Conservation (phyloP, 1,284 basidiomycete species). For the Phlebopus sp. region DNA sequence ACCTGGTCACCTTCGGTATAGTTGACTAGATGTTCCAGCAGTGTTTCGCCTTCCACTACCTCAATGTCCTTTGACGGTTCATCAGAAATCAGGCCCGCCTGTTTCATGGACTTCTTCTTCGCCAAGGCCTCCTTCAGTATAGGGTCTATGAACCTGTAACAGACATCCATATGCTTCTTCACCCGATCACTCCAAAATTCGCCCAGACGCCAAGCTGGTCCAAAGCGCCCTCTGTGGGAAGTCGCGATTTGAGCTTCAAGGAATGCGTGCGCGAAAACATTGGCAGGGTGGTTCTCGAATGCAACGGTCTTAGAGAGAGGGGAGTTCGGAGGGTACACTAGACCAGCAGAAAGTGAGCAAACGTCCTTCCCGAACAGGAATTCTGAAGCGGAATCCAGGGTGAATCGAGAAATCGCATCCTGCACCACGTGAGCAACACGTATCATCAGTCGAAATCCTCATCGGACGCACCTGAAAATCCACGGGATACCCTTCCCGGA, state of each 20-base stretch:
- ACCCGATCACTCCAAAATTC: conserved; percentile 35
- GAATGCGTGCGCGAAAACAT: conserved; percentile 35
- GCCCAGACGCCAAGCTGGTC: conserved; percentile 29
- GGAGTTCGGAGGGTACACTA: conserved; percentile 26
- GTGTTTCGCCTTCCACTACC: conserved; percentile 25
- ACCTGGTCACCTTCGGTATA: conserved; percentile 24
- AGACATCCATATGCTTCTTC: conserved; percentile 30
- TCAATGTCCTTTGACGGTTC: conserved; percentile 16
- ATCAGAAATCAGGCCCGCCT: conserved; percentile 12
- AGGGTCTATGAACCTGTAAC: conserved; percentile 35
- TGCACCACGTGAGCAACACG: conserved; percentile 11
- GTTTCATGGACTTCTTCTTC: conserved; percentile 22
- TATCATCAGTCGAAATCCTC: background rate
- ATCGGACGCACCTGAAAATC: conserved; percentile 46
- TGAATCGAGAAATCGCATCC: conserved; percentile 41
- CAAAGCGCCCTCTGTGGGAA: conserved; percentile 18
- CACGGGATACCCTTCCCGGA: conserved; percentile 42
- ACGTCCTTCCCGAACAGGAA: conserved; percentile 38
- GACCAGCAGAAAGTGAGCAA: conserved; percentile 28
- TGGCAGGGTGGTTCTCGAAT: conserved; percentile 23
- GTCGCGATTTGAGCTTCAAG: conserved; percentile 27
- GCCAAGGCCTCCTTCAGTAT: conserved; percentile 32
- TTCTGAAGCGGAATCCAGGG: conserved; percentile 40
- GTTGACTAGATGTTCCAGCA: conserved; percentile 32
- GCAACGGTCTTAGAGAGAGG: conserved; percentile 6